These are phyloP conservation scores for Debaryomyces sp. DNA, from an alignment of 1,139 yeast genomes.

Conservation along the genomic window DNA sequence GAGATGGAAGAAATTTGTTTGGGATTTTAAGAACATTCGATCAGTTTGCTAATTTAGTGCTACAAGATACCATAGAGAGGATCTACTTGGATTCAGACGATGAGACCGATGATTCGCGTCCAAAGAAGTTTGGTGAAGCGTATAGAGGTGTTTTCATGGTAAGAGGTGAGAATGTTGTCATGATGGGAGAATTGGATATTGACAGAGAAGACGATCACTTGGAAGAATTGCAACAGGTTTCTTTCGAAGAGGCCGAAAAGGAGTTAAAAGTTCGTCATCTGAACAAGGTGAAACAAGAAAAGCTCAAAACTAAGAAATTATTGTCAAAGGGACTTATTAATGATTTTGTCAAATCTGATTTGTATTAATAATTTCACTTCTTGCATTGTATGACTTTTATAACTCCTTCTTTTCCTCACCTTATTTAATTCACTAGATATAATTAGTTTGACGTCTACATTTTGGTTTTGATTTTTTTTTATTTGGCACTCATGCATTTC, in stretches of 20 bases:
- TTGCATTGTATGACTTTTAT: conserved; percentile 11
- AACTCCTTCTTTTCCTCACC: conserved; percentile 1
- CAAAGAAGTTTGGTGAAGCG: conserved; percentile 67
- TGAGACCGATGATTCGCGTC: conserved; percentile 24
- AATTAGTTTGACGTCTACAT: conserved; percentile 2
- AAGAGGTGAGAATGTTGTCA: conserved; percentile 96
- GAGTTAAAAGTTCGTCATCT: conserved; percentile 43
- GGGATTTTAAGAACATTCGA: conserved; percentile 96
- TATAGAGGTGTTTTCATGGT: conserved; percentile 83
- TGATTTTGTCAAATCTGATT: conserved; percentile 57
- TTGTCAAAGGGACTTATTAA: conserved; percentile 56
- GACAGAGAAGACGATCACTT: conserved; percentile 81
- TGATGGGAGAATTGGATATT: conserved; percentile 92
- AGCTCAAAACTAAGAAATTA: conserved; percentile 50
- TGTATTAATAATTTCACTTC: conserved; percentile 37
- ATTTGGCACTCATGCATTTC: conserved; percentile 3
- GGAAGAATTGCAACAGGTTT: conserved; percentile 55
- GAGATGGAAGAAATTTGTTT: conserved; percentile 87
- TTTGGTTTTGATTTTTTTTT: conserved; percentile 6
- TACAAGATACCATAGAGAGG: conserved; percentile 90
- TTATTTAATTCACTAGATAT: conserved; percentile 6
- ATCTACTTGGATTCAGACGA: conserved; percentile 52
- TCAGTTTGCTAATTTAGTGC: conserved; percentile 89
- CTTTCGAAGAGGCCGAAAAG: conserved; percentile 61
- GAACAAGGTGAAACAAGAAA: conserved; percentile 46